These are phyloP conservation scores for Bremia lactucae DNA, from an alignment of 352 stramenopile genomes.

Conservation along the genomic window DNA sequence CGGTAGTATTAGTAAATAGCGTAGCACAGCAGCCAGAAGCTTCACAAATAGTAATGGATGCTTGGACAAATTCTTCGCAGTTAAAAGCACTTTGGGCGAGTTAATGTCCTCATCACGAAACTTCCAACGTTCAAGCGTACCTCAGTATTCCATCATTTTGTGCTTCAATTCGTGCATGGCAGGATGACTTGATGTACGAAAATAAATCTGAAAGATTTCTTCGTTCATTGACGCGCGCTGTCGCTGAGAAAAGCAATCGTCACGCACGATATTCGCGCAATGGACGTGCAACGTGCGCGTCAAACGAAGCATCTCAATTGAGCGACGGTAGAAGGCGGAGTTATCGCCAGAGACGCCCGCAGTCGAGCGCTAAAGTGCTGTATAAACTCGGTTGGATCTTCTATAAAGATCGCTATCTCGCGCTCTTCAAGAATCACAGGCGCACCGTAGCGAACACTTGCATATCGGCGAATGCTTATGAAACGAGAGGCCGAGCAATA, in stretches of 20 bases:
- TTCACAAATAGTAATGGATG: constrained; percentile 36
- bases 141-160: constrained; percentile 53
- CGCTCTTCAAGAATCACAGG: constrained; percentile 50
- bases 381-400: constrained; percentile 53
- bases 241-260: constrained; percentile 60
- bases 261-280: constrained; percentile 48
- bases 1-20: constrained; percentile 32
- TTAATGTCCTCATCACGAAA: constrained; percentile 66
- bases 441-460: constrained; percentile 46
- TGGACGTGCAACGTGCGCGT: constrained; percentile 64
- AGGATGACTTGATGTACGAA: constrained; percentile 56
- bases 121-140: constrained; percentile 47
- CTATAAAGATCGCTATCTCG: constrained; percentile 45
- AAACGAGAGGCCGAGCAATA: constrained; percentile 43
- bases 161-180: constrained; percentile 59
- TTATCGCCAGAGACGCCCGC: constrained; percentile 47
- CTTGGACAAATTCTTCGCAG: constrained; percentile 30
- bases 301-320: constrained; percentile 60
- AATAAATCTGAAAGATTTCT: constrained; percentile 70
- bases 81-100: constrained; percentile 29
- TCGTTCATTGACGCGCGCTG: constrained; percentile 76
- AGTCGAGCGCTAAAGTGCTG: constrained; percentile 51
- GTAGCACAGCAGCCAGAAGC: constrained; percentile 28
- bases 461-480: constrained; percentile 39
- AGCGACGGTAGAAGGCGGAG: constrained; percentile 34